phyloP scores from a whole-genome alignment of 169 alveolate genomes.

The Blepharisma undulans region DNA sequence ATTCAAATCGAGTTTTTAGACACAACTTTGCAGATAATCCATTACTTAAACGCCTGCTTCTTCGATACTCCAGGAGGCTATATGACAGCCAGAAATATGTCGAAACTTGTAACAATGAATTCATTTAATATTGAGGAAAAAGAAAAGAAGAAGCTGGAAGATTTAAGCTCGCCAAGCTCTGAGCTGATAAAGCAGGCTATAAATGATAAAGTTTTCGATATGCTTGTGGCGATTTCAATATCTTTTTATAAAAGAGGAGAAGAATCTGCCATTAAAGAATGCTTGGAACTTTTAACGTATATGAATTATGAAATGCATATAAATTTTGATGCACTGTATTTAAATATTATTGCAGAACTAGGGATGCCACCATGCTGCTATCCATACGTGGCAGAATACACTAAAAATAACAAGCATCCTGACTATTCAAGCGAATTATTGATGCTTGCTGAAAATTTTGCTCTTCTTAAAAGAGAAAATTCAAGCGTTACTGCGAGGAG shows the following conservation, averaged over 20 bases:
- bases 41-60: constrained; percentile 35
- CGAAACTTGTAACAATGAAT: constrained; percentile 29
- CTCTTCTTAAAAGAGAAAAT: constrained; percentile 41
- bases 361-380: constrained; percentile 69
- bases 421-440: constrained; percentile 48
- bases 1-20: constrained; percentile 38
- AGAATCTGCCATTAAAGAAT: constrained; percentile 1
- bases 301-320: neutral
- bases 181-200: constrained; percentile 47
- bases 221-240: constrained; percentile 48
- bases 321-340: constrained; percentile 45
- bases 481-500: constrained; percentile 60
- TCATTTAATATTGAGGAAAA: constrained; percentile 15
- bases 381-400: constrained; percentile 70
- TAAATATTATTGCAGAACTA: constrained; percentile 72
- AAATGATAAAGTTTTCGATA: constrained; percentile 55
- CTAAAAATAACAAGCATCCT: constrained; percentile 46
- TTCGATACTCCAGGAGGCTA: constrained; percentile 42
- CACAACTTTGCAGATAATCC: constrained; percentile 41
- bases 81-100: constrained; percentile 33
- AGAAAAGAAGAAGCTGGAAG: constrained; percentile 24
- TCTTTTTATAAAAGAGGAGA: constrained; percentile 36
- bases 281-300: constrained; percentile 21
- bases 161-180: constrained; percentile 44
- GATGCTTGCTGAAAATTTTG: constrained; percentile 52